These are phyloP conservation scores for Helichrysum umbraculigerum DNA, from an alignment of 129 eudicot genomes.

Conservation along the genomic window DNA sequence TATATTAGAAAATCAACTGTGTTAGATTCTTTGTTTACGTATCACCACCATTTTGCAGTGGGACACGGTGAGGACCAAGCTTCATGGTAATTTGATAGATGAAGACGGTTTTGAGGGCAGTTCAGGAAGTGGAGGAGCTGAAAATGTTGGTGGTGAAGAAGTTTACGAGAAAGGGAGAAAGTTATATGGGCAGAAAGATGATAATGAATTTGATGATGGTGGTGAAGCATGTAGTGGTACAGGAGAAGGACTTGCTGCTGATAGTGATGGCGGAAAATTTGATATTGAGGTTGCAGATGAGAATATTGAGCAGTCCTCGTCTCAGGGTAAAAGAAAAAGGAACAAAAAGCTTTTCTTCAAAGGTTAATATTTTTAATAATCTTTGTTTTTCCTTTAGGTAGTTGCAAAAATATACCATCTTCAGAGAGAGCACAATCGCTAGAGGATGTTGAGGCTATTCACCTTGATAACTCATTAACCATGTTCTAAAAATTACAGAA, in stretches of 20 bases:
- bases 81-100: slow-evolving; percentile 38
- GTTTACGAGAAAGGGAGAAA: slow-evolving; percentile 45
- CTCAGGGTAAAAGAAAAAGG: slow-evolving; percentile 50
- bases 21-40: slow-evolving; percentile 3
- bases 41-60: slow-evolving; percentile 27
- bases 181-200: slow-evolving; percentile 36
- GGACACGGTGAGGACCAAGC: slow-evolving; percentile 28
- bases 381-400: neutral
- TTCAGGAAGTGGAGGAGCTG: slow-evolving; percentile 45
- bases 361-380: slow-evolving; percentile 35
- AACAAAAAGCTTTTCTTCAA: slow-evolving; percentile 41
- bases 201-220: slow-evolving; percentile 46
- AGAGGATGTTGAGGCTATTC: slow-evolving; percentile 4
- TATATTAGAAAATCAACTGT: neutral
- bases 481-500: slow-evolving; percentile 1
- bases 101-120: slow-evolving; percentile 56
- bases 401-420: too few relatives aligned
- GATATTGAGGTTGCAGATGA: slow-evolving; percentile 34
- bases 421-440: too few relatives aligned
- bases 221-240: slow-evolving; percentile 49
- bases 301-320: slow-evolving; percentile 34
- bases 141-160: slow-evolving; percentile 27
- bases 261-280: slow-evolving; percentile 19
- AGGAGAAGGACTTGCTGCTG: slow-evolving; percentile 43
- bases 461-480: slow-evolving; percentile 15